These are phyloP conservation scores for Malus hybrid DNA, from an alignment of 331 rosid species.

Conservation along the genomic window DNA sequence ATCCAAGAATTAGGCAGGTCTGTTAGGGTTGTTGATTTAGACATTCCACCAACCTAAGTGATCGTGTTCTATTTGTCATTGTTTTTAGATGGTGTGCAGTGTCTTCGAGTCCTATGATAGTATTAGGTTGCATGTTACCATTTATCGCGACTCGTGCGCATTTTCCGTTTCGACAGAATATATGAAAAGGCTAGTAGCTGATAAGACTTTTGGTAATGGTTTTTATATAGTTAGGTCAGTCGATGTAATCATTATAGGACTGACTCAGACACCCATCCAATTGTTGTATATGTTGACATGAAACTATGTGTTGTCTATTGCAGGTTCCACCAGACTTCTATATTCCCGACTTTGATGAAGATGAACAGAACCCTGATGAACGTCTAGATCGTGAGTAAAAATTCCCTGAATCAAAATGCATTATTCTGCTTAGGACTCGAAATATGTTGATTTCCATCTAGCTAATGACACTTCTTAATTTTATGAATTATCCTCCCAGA, in stretches of 20 bases:
- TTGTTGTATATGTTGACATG: not conserved
- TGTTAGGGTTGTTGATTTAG: not conserved
- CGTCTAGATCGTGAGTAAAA: conserved; percentile 77
- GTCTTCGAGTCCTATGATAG: not conserved
- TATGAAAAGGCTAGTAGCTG: not conserved
- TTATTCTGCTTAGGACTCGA: not conserved
- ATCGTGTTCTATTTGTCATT: not conserved
- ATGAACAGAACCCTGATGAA: conserved; percentile 92
- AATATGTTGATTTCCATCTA: not conserved
- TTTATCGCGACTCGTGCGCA: not conserved
- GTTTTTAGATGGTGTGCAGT: not conserved
- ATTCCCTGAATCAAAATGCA: not conserved
- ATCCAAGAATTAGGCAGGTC: not conserved
- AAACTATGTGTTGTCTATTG: conserved; percentile 10
- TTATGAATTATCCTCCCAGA: conserved; percentile 33
- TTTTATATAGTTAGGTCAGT: not conserved
- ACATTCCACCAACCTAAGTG: not conserved
- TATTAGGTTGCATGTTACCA: not conserved
- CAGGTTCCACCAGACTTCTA: conserved; percentile 98
- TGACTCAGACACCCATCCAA: not conserved
- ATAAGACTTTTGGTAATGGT: not conserved
- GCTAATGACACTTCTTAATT: not conserved
- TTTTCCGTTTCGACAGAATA: not conserved
- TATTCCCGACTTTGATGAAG: conserved; percentile 89
- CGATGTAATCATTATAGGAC: not conserved